These are phyloP conservation scores for Ilex asprella DNA, from an alignment of 257 asterid genomes.

Conservation along the genomic window DNA sequence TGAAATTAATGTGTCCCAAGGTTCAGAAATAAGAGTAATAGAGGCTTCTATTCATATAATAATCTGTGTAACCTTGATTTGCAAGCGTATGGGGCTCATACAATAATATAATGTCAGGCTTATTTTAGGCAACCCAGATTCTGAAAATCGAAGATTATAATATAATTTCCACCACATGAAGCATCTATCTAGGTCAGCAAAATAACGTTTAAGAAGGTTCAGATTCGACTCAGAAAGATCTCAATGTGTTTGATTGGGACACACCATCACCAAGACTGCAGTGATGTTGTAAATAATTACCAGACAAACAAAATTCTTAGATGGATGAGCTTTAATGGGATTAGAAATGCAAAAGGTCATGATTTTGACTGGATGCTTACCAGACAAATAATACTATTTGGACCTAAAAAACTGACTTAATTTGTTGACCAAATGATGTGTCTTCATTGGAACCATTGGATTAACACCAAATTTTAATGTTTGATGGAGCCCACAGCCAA, in stretches of 20 bases:
- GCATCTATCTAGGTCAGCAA: conserved; percentile 36
- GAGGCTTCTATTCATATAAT: conserved; percentile 56
- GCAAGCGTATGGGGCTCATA: conserved; percentile 18
- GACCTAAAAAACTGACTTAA: too few relatives aligned
- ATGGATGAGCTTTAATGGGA: neutral
- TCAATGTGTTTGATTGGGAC: neutral
- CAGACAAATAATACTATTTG: too few relatives aligned
- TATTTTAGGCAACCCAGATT: conserved; percentile 24
- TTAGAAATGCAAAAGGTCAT: neutral
- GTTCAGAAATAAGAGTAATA: conserved; percentile 33
- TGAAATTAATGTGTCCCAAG: conserved; percentile 76
- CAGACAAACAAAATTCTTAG: neutral
- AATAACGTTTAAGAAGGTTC: conserved; percentile 12
- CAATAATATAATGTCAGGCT: conserved; percentile 17
- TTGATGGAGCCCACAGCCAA: too few relatives aligned
- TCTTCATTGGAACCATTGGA: too few relatives aligned
- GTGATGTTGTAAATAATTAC: conserved; percentile 27
- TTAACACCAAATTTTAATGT: too few relatives aligned
- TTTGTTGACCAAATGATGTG: too few relatives aligned
- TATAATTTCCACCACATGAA: conserved; percentile 24
- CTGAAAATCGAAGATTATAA: conserved; percentile 15
- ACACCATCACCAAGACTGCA: conserved; percentile 9
- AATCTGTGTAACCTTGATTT: conserved; percentile 34
- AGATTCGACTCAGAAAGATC: neutral
- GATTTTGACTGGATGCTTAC: conserved; percentile 9